Base-by-base conservation (phyloP, 805 yeast genomes). In the Jamesozyma rosinii region DNA sequence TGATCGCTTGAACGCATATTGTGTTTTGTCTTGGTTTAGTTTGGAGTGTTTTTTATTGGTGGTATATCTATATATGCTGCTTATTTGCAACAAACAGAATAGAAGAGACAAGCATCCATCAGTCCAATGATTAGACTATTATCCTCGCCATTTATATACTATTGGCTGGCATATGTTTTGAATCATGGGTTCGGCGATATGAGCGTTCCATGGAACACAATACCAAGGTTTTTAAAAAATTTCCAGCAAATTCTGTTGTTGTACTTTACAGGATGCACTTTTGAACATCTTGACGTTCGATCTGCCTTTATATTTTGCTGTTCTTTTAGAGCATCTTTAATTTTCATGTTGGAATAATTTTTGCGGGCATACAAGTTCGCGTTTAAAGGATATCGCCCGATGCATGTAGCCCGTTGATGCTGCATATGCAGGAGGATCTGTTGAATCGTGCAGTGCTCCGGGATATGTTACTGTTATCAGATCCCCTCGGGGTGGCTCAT, bases 31-130 rank as follows among this genome's bases (percentile, higher is more conserved):
- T 8, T 24, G 11, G 29, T 24, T 24, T 6, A 24, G 29, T 6
- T 24, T 24, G 6, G 11, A 24, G 29, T 8, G 6, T 24, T 11
- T 8, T 8, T 24, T 8, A 49, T 36, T 33, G 49, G 41, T 18
- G 52, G 39, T 13, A 19, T 50, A 37, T 35, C 37, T 37, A 42
- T 42, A 20, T 49, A 51, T 41, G 49, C 49, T 17, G 49, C 44
- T 46, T 48, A 46, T 38, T 35, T 43, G 31, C 45, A 41, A 24
- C 29, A 8, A 8, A 44, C 48, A 44, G 44, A 49, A 47, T 43
- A 42, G 49, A 43, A 15, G 40, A 4, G 35, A 39, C 24, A n/a
- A 14, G 14, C 14, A 24, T 15, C 15, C 15, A 15, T 13, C 24
- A n/a, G 2, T 13, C 20, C 30, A 13, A 30, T 30, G 6, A 5